Evolutionary conservation across 441 rosid genomes (phyloP), one percentile per base, ranked within the genome.

Genomic region (Eutrema salsugineum): DNA sequence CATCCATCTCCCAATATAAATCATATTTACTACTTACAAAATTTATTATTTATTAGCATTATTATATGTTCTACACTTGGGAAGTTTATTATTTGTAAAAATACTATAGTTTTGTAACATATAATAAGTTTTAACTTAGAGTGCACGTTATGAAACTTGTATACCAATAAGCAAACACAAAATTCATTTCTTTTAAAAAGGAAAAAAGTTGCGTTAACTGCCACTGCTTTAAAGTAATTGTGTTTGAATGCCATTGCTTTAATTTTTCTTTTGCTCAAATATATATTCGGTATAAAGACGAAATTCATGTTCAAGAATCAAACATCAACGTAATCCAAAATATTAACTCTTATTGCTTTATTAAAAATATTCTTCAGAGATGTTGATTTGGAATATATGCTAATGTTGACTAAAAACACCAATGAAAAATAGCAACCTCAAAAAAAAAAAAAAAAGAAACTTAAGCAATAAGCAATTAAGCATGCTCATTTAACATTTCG

Each of bases 361-460:
- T 27, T 53, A 66, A 49, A 49, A 58, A 28, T 73, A 66, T 65
- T 65, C 71, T 65, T n/a, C 33, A 65, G 15, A 56, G 46, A 58
- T 49, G 55, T 58, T 58, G 47, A 59, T 73, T 58, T 66, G 8
- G 78, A 66, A 73, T 73, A 73, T 73, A 73, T 73, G 62, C 78
- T 59, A 59, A 50, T 73, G 62, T 66, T 59, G 72, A 59, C 78
- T 73, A 50, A 58, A 66, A 66, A 10, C 66, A 57, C 27, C 72
- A 47, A 56, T n/a, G 3, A 24, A 36, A 36, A 35, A 53, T 5
- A 28, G 32, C 6, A 28, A 28, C 3, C 30, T 4, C 66, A 32
- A 16, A 10, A 5, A 30, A 30, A 10, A 5, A 30, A 30, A 30
- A 30, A 30, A 30, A 30, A 1, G 1, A 8, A 66, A 50, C 16